phyloP scores from a whole-genome alignment of 2,329 filamentous ascomycete genomes.

The Pseudogymnoascus sp. region DNA sequence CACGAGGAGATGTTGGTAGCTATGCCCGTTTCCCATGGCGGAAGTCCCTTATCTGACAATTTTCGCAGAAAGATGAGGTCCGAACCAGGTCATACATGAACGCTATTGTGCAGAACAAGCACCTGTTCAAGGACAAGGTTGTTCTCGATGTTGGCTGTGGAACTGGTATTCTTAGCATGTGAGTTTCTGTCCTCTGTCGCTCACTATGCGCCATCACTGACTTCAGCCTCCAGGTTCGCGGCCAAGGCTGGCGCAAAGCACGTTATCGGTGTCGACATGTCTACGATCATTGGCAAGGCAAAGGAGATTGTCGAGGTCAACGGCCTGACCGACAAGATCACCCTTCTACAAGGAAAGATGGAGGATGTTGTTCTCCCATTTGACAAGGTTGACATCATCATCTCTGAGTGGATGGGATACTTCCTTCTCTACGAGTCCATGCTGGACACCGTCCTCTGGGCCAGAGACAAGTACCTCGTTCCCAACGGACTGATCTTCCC shows the following conservation, averaged over 20 bases:
- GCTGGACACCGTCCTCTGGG: conserved; percentile 96
- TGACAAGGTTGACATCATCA: conserved; percentile 97
- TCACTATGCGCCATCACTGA: neutral
- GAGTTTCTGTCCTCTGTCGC: conserved; percentile 30
- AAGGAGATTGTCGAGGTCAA: conserved; percentile 89
- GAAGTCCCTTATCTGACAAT: conserved; percentile 13
- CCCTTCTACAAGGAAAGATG: conserved; percentile 98
- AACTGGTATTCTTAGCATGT: conserved; percentile 98
- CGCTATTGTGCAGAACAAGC: conserved; percentile 92
- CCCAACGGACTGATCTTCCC: conserved; percentile 93
- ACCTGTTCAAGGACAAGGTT: conserved; percentile 84
- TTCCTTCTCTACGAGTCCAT: conserved; percentile 98
- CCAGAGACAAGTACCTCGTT: conserved; percentile 81
- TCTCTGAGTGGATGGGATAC: conserved; percentile 99
- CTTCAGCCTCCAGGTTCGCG: conserved; percentile 64
- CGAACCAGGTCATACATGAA: conserved; percentile 95
- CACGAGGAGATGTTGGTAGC: conserved; percentile 97
- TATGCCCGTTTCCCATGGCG: conserved; percentile 24
- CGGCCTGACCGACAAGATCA: conserved; percentile 92
- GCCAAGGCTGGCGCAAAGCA: conserved; percentile 94
- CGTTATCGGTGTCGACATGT: conserved; percentile 99
- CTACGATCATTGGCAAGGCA: conserved; percentile 98
- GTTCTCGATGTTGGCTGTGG: conserved; percentile 97
- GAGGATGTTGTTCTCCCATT: conserved; percentile 92
- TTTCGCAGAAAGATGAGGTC: conserved; percentile 85